A percentile compares a stretch with the other conserved stretches of the same genome.
phyloP scores from a whole-genome alignment of 1,139 yeast genomes.

The Blastobotrys persicus region DNA sequence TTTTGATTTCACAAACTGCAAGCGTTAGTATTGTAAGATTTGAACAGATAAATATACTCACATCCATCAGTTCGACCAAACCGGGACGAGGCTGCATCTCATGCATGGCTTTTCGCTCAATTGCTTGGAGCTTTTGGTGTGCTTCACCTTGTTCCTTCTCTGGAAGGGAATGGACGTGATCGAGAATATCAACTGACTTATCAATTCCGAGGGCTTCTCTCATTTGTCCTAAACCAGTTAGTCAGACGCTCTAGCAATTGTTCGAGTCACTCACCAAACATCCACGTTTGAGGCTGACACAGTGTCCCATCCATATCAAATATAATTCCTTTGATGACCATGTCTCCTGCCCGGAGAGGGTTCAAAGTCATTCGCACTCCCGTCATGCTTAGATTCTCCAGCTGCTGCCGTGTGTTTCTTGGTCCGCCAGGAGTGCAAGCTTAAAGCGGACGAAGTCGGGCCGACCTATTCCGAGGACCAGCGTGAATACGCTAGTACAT shows the following conservation, averaged over 20 bases:
- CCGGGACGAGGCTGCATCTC: slow-evolving; percentile 56
- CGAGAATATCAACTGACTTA: slow-evolving; percentile 49
- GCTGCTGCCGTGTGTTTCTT: not conserved
- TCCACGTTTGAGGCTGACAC: slow-evolving; percentile 59
- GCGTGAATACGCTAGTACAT: too few species aligned
- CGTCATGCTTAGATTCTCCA: not conserved
- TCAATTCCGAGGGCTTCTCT: slow-evolving; percentile 53
- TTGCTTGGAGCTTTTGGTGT: slow-evolving; percentile 44
- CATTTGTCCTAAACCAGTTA: slow-evolving; percentile 47
- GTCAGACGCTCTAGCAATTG: too few species aligned
- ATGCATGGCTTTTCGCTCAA: slow-evolving; percentile 57
- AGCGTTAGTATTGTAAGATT: slow-evolving; percentile 1
- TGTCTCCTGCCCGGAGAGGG: slow-evolving; percentile 37
- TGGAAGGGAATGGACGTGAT: slow-evolving; percentile 45
- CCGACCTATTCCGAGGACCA: not conserved
- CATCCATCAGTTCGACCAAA: slow-evolving; percentile 35
- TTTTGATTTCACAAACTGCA: slow-evolving; percentile 4
- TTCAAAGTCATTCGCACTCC: slow-evolving; percentile 33
- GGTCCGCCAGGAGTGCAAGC: too few species aligned
- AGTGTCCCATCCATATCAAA: slow-evolving; percentile 74
- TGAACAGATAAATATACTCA: slow-evolving; percentile 17
- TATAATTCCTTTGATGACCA: slow-evolving; percentile 48
- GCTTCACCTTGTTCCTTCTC: slow-evolving; percentile 45
- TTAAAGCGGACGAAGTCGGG: too few species aligned
- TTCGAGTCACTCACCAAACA: slow-evolving; percentile 47